phyloP scores from a whole-genome alignment of 805 yeast species.

The Wickerhamomyces strasburgensis region DNA sequence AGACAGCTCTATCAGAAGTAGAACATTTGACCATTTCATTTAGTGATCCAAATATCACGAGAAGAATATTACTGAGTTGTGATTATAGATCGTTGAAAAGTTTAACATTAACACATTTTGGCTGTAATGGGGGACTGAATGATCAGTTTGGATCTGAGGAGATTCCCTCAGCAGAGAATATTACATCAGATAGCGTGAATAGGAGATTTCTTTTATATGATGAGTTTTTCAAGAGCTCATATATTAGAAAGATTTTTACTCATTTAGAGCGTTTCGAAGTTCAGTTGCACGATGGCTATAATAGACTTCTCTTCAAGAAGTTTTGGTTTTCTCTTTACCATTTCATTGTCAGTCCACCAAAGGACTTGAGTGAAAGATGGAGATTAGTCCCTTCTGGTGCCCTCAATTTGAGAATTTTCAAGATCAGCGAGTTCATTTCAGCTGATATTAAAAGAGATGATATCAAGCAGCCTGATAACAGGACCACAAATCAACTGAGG shows the following conservation, averaged over 20 bases:
- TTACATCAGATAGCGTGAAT: no score
- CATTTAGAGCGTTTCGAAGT: constrained; percentile 1
- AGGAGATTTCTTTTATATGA: constrained; percentile 3
- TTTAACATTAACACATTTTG: constrained; percentile 7
- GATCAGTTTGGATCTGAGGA: no score
- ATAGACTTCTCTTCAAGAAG: constrained; percentile 8
- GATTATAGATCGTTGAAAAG: constrained; percentile 1
- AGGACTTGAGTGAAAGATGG: no score
- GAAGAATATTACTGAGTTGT: constrained; percentile 5
- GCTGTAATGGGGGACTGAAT: constrained; percentile 1
- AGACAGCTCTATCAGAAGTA: constrained; percentile 2
- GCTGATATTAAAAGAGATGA: no score
- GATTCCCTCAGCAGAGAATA: no score
- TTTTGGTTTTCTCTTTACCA: constrained; percentile 5
- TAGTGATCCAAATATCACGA: constrained; percentile 3
- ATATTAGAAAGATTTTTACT: constrained; percentile 2
- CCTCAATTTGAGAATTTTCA: no score
- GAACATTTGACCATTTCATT: constrained; percentile 3
- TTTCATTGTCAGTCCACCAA: background rate
- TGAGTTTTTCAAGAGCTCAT: constrained; percentile 5
- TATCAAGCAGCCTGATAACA: no score
- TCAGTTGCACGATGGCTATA: constrained; percentile 9
- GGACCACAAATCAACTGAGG: no score
- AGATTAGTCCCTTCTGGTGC: no score
- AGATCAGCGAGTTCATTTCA: no score